Conservation (phyloP, 73 alveolate genomes). For the Paramecium bursaria region DNA sequence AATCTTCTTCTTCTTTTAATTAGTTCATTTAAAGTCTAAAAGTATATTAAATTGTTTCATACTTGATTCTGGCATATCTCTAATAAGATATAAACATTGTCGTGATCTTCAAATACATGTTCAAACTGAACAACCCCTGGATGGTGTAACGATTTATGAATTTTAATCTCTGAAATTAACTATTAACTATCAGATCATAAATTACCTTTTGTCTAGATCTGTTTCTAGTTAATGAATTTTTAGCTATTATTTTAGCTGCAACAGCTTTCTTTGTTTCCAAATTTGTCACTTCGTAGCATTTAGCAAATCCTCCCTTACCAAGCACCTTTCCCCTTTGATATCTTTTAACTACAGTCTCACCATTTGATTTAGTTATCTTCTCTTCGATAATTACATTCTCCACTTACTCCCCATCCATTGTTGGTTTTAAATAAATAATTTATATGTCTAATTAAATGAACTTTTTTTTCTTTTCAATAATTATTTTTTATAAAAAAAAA, state of each 20-base stretch:
- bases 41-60: neutral
- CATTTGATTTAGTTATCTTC: conserved; percentile 74
- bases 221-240: conserved; percentile 88
- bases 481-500: too few relatives aligned
- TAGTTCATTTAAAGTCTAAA: conserved; percentile 94
- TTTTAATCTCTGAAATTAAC: conserved; percentile 92
- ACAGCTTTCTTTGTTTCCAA: conserved; percentile 78
- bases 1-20: conserved; percentile 94
- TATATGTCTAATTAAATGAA: too few relatives aligned
- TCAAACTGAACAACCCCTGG: conserved; percentile 91
- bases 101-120: conserved; percentile 96
- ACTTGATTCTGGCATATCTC: conserved; percentile 91
- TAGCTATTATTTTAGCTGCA: conserved; percentile 96
- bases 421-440: neutral
- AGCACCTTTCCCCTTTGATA: conserved; percentile 85
- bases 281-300: conserved; percentile 91
- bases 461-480: too few relatives aligned
- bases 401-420: conserved; percentile 26
- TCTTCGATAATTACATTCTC: conserved; percentile 79
- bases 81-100: conserved; percentile 88
- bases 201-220: conserved; percentile 93
- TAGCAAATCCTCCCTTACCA: conserved; percentile 98
- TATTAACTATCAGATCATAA: conserved; percentile 69
- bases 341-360: conserved; percentile 78
- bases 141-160: conserved; percentile 95